These are phyloP conservation scores for Celoporthe dispersa DNA, from an alignment of 2,329 filamentous ascomycete genomes.

Conservation along the genomic window DNA sequence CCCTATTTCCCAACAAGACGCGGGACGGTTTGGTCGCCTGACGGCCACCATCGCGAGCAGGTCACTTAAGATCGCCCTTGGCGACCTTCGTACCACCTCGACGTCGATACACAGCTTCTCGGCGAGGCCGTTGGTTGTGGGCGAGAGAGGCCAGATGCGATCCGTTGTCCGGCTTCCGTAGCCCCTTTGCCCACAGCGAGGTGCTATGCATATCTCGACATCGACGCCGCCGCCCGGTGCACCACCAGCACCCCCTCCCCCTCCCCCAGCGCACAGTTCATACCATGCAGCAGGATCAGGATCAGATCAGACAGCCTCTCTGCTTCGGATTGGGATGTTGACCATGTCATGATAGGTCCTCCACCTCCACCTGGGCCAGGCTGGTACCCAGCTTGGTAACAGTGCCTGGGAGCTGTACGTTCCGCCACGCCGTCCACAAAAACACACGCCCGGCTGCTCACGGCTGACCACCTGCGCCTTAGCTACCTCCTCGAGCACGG, in stretches of 20 bases:
- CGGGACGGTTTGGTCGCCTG: slow-evolving; percentile 14
- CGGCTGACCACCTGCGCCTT: slow-evolving; percentile 34
- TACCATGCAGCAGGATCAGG: neutral
- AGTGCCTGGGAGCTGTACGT: slow-evolving; percentile 77
- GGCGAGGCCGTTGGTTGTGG: neutral
- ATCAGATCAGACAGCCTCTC: neutral
- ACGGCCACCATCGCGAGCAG: slow-evolving; percentile 9
- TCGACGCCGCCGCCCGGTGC: neutral
- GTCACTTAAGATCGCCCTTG: neutral
- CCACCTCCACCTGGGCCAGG: slow-evolving; percentile 69
- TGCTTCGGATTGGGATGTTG: slow-evolving; percentile 13
- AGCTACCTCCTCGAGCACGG: slow-evolving; percentile 77
- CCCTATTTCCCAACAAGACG: slow-evolving; percentile 22
- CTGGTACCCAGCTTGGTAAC: slow-evolving; percentile 75
- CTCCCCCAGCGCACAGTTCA: neutral
- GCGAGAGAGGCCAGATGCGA: neutral
- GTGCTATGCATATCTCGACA: neutral
- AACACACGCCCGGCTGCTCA: slow-evolving; percentile 24
- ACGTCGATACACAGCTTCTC: neutral
- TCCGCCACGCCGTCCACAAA: slow-evolving; percentile 28
- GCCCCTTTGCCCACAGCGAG: neutral
- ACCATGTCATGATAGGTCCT: slow-evolving; percentile 52
- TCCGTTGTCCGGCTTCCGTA: neutral
- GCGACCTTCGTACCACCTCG: neutral
- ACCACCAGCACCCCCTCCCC: neutral